Percentiles rank a stretch among this genome's conserved stretches.
These are phyloP conservation scores for Bryoglossum gracile DNA, from an alignment of 495 filamentous ascomycete genomes.

Conservation along the genomic window DNA sequence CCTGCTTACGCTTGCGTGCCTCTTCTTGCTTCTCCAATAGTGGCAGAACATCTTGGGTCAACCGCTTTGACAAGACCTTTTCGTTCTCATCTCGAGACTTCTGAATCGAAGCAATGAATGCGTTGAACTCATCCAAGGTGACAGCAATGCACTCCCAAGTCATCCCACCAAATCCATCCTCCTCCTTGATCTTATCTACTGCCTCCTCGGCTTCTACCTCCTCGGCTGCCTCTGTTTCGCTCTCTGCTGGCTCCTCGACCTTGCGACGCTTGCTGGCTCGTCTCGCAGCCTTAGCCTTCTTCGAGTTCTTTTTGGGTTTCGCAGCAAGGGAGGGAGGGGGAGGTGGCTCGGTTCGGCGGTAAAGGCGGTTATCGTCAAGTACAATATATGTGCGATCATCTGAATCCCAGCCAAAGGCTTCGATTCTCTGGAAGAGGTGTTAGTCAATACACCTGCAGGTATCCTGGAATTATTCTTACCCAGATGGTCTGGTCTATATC, in stretches of 20 bases:
- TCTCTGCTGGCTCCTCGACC: slow-evolving; percentile 46
- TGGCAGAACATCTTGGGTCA: slow-evolving; percentile 71
- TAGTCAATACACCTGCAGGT: too few relatives aligned
- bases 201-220: slow-evolving; percentile 28
- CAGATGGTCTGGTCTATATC: slow-evolving; percentile 76
- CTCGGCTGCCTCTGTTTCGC: slow-evolving; percentile 48
- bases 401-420: slow-evolving; percentile 81
- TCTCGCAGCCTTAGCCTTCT: slow-evolving; percentile 59
- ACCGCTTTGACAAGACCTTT: slow-evolving; percentile 58
- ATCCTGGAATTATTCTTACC: too few relatives aligned
- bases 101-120: slow-evolving; percentile 61
- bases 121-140: slow-evolving; percentile 65
- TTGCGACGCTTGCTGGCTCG: slow-evolving; percentile 70
- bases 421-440: slow-evolving; percentile 87
- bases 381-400: slow-evolving; percentile 82
- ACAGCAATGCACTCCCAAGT: slow-evolving; percentile 91
- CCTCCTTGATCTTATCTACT: slow-evolving; percentile 35
- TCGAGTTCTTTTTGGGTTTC: slow-evolving; percentile 71
- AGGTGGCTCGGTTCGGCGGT: slow-evolving; percentile 66
- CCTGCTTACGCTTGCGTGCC: slow-evolving; percentile 57
- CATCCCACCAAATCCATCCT: slow-evolving; percentile 59
- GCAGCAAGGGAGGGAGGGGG: slow-evolving; percentile 48
- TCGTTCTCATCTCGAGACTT: slow-evolving; percentile 76
- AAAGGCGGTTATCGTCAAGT: slow-evolving; percentile 89
- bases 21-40: slow-evolving; percentile 79